Conservation (phyloP, 495 filamentous ascomycete species). For the Penicillium chermesinum region DNA sequence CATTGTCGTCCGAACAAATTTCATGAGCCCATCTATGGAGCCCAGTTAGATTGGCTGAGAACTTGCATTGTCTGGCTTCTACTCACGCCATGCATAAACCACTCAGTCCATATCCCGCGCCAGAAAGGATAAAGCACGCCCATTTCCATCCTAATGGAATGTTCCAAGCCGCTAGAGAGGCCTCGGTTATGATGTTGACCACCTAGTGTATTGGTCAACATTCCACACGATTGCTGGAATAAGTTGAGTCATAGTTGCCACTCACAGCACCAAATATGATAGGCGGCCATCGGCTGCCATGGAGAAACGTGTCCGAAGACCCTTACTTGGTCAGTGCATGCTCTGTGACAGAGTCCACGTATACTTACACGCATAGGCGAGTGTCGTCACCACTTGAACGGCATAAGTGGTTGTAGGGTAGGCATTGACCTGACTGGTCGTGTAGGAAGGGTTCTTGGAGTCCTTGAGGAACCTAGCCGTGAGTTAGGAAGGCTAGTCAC, state of each 20-base stretch:
- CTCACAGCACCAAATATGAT: slow-evolving; percentile 44
- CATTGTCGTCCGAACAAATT: slow-evolving; percentile 47
- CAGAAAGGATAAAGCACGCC: slow-evolving; percentile 38
- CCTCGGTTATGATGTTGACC: slow-evolving; percentile 36
- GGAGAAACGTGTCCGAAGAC: slow-evolving; percentile 47
- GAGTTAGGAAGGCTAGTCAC: neutral
- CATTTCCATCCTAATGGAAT: slow-evolving; percentile 43
- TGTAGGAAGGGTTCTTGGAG: slow-evolving; percentile 33
- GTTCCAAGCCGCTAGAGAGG: slow-evolving; percentile 39
- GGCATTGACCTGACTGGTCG: slow-evolving; percentile 38
- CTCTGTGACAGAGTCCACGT: neutral
- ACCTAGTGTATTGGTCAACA: slow-evolving; percentile 15
- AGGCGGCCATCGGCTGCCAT: slow-evolving; percentile 52
- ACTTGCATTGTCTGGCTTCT: neutral
- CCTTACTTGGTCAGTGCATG: slow-evolving; percentile 19
- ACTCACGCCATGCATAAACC: slow-evolving; percentile 42
- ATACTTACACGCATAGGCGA: slow-evolving; percentile 39
- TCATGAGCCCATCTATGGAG: slow-evolving; percentile 43
- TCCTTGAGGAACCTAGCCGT: slow-evolving; percentile 31
- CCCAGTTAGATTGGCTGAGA: neutral
- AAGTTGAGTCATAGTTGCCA: slow-evolving; percentile 2
- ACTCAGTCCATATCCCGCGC: slow-evolving; percentile 35
- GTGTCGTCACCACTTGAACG: slow-evolving; percentile 43
- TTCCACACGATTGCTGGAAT: neutral
- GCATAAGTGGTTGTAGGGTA: slow-evolving; percentile 45